Evolutionary conservation across 495 filamentous ascomycete genomes (phyloP).

Genomic region (Podospora pseudopauciseta): DNA sequence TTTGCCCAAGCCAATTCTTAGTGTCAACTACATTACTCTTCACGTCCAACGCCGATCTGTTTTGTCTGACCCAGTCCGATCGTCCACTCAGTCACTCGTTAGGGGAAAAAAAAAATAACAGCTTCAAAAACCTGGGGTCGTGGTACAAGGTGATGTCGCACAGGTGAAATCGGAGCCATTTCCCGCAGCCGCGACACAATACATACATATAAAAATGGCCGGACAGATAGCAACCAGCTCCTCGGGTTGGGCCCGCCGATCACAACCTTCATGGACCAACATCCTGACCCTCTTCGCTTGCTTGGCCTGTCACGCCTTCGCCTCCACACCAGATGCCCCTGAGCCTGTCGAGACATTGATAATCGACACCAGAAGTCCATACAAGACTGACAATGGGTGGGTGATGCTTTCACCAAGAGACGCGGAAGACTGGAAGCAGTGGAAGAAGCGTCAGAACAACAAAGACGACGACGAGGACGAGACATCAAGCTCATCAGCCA

Average conservation of each 20-base stretch:
- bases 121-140: slow-evolving; percentile 5
- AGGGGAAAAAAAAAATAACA: neutral
- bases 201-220: slow-evolving; percentile 1
- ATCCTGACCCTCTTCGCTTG: slow-evolving; percentile 35
- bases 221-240: neutral
- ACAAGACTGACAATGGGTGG: slow-evolving; percentile 36
- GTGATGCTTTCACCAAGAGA: slow-evolving; percentile 38
- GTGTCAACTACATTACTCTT: slow-evolving; percentile 8
- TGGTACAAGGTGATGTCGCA: slow-evolving; percentile 32
- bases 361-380: slow-evolving; percentile 36
- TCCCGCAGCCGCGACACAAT: slow-evolving; percentile 27
- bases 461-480: neutral
- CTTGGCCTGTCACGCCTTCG: slow-evolving; percentile 29
- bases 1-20: neutral
- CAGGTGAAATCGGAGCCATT: slow-evolving; percentile 13
- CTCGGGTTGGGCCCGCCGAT: neutral
- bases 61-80: slow-evolving; percentile 28
- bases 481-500: slow-evolving; percentile 9
- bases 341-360: slow-evolving; percentile 34
- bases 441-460: slow-evolving; percentile 5
- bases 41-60: slow-evolving; percentile 21
- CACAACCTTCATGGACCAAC: slow-evolving; percentile 30
- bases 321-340: slow-evolving; percentile 27
- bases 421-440: slow-evolving; percentile 21
- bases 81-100: slow-evolving; percentile 28